Conservation (phyloP, 305 asterid genomes). For the Fraxinus albicans region DNA sequence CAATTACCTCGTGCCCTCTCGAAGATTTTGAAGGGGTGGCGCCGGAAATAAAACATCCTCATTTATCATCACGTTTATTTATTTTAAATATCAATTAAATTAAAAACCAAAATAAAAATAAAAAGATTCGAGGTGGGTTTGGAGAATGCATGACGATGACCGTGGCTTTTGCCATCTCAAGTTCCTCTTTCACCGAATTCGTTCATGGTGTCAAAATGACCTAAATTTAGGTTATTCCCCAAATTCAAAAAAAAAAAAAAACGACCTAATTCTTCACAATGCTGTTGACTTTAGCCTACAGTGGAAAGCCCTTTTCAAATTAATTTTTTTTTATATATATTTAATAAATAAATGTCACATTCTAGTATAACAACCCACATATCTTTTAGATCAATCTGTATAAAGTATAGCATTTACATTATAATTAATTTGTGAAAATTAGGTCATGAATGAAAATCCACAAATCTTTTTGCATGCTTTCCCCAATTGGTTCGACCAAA, state of each 20-base stretch:
- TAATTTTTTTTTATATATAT: no score
- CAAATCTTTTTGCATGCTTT: constrained; percentile 5
- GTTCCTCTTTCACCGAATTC: background rate
- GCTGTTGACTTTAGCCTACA: constrained; percentile 33
- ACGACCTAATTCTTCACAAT: constrained; percentile 39
- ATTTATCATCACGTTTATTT: background rate
- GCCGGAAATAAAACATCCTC: background rate
- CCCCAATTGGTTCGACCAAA: constrained; percentile 14
- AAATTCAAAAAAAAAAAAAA: background rate
- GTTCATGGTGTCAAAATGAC: constrained; percentile 18
- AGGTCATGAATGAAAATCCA: constrained; percentile 33
- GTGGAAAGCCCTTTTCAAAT: constrained; percentile 21
- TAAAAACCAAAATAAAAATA: no score
- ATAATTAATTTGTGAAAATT: constrained; percentile 24
- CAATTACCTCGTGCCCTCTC: background rate
- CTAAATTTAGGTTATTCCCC: constrained; percentile 38
- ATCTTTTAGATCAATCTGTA: constrained; percentile 2
- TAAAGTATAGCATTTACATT: constrained; percentile 22
- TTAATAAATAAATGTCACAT: constrained; percentile 13
- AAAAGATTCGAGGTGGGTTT: background rate
- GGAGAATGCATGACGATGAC: background rate
- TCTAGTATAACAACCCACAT: constrained; percentile 9
- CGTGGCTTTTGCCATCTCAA: background rate
- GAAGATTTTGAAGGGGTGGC: background rate
- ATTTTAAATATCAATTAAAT: no score